Conservation (phyloP, 768 basidiomycete species). For the Suillus lakei region DNA sequence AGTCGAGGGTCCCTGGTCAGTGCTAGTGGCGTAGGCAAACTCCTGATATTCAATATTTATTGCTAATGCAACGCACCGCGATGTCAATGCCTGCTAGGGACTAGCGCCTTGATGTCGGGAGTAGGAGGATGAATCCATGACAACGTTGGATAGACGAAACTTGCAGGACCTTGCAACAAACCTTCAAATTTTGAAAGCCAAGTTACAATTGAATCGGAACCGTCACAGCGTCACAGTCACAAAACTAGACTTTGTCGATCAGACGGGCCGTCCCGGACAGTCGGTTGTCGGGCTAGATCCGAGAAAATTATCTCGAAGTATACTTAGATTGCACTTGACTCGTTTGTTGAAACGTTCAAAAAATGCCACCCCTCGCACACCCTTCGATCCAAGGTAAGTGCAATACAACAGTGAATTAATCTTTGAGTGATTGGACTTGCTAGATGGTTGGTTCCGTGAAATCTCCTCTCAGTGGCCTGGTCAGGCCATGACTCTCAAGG, state of each 20-base stretch:
- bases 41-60: neutral
- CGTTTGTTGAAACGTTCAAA: constrained; percentile 9
- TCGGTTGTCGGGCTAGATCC: neutral
- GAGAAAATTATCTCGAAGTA: neutral
- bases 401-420: neutral
- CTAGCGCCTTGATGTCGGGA: neutral
- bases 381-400: constrained; percentile 56
- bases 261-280: neutral
- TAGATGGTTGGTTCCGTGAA: constrained; percentile 97
- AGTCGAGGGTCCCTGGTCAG: neutral
- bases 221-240: neutral
- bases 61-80: neutral
- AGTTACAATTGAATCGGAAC: too few relatives aligned
- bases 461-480: constrained; percentile 96
- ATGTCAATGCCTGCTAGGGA: neutral
- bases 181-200: too few relatives aligned
- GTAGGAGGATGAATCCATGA: neutral
- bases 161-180: too few relatives aligned
- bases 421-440: constrained; percentile 15
- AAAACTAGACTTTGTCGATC: neutral
- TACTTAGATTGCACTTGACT: neutral
- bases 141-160: neutral
- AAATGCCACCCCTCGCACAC: constrained; percentile 63
- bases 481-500: constrained; percentile 96
- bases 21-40: neutral